phyloP scores from a whole-genome alignment of 352 stramenopile species.

The Pythium oligandrum region DNA sequence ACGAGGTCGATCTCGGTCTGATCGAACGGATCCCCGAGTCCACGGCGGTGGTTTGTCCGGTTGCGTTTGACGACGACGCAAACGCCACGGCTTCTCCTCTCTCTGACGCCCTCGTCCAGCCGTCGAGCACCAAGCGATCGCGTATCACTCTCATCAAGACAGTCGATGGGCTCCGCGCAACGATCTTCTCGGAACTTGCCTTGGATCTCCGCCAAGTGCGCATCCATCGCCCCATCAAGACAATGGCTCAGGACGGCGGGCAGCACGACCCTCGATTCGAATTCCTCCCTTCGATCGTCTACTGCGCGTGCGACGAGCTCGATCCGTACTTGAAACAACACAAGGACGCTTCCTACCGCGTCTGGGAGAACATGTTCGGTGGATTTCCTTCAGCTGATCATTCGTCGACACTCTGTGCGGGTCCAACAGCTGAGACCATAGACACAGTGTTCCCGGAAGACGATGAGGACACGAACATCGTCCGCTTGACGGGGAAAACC shows the following conservation, averaged over 20 bases:
- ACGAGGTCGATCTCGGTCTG: slow-evolving; percentile 8
- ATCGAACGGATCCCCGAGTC: slow-evolving; percentile 1
- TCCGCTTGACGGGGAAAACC: slow-evolving; percentile 9
- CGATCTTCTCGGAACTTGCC: slow-evolving; percentile 39
- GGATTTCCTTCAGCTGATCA: background rate
- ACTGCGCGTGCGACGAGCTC: slow-evolving; percentile 12
- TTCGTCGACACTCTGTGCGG: background rate
- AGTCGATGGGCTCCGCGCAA: slow-evolving; percentile 22
- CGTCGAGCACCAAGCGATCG: too few species aligned
- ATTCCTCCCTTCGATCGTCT: slow-evolving; percentile 12
- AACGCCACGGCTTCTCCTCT: background rate
- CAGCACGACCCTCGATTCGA: slow-evolving; percentile 34
- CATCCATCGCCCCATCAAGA: slow-evolving; percentile 20
- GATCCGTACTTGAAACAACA: slow-evolving; percentile 5
- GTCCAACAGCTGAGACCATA: background rate
- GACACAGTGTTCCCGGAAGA: background rate
- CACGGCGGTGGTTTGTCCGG: slow-evolving; percentile 4
- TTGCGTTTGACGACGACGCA: slow-evolving; percentile 2
- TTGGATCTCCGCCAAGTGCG: slow-evolving; percentile 35
- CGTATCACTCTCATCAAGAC: slow-evolving; percentile 21
- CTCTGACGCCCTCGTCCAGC: background rate
- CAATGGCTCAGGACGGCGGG: slow-evolving; percentile 23
- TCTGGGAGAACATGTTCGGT: slow-evolving; percentile 5
- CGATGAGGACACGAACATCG: slow-evolving; percentile 2
- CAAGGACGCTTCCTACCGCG: background rate